phyloP scores from a whole-genome alignment of 2,329 filamentous ascomycete species.

The Alternaria triticimaculans region DNA sequence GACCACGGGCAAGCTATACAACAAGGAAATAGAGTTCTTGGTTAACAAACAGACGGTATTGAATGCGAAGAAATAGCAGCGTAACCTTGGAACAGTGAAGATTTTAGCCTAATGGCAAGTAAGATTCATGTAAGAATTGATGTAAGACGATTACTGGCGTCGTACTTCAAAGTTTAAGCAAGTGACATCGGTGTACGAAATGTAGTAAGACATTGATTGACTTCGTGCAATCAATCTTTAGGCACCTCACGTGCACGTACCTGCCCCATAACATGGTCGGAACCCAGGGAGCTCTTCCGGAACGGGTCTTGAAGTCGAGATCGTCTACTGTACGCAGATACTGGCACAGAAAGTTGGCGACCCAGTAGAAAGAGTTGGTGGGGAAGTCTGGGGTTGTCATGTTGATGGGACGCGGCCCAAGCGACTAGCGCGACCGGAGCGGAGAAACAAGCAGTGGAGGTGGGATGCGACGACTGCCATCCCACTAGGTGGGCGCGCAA shows the following conservation, averaged over 20 bases:
- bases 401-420: constrained; percentile 1
- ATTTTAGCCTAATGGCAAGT: not conserved
- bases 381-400: constrained; percentile 9
- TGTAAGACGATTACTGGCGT: not conserved
- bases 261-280: not conserved
- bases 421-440: constrained; percentile 14
- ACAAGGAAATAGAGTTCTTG: not conserved
- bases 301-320: not conserved
- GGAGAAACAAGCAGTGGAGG: constrained; percentile 16
- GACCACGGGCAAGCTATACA: not conserved
- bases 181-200: not conserved
- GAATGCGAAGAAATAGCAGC: not conserved
- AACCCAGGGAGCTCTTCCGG: no score
- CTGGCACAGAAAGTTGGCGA: not conserved
- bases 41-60: not conserved
- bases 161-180: not conserved
- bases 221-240: not conserved
- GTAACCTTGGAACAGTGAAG: not conserved
- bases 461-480: constrained; percentile 18
- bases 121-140: not conserved
- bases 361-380: not conserved
- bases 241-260: not conserved
- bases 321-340: not conserved
- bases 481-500: constrained; percentile 28
- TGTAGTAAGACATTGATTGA: not conserved